phyloP scores from a whole-genome alignment of 164 flowering plant species.

The Stephania yunnanensis region DNA sequence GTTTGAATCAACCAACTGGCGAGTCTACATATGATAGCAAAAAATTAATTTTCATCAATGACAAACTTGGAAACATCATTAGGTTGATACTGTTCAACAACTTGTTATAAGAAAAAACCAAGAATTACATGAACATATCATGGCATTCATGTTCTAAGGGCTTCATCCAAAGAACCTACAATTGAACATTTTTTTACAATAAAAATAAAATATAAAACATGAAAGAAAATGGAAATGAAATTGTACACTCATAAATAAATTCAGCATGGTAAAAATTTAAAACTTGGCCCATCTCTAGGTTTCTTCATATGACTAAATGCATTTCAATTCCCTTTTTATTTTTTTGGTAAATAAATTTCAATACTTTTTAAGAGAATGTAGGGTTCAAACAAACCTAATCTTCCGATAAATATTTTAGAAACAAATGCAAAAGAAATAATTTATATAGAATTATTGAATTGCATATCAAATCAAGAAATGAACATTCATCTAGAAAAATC shows the following conservation, averaged over 20 bases:
- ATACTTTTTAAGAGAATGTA: not conserved
- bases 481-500: not conserved
- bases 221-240: not conserved
- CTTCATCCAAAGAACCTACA: not conserved
- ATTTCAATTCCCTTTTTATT: not conserved
- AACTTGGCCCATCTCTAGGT: too few relatives aligned
- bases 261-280: not conserved
- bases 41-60: not conserved
- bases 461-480: not conserved
- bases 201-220: not conserved
- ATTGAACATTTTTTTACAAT: not conserved
- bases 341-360: not conserved
- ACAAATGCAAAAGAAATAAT: not conserved
- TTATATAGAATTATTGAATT: not conserved
- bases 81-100: not conserved
- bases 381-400: not conserved
- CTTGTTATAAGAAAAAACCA: not conserved
- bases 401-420: not conserved
- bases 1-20: constrained; percentile 81
- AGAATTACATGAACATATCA: not conserved
- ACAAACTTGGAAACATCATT: not conserved
- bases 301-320: not conserved
- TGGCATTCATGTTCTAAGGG: not conserved
- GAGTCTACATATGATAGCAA: constrained; percentile 44
- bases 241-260: not conserved